Evolutionary conservation across 2,329 filamentous ascomycete genomes (phyloP), one percentile per base, ranked within the genome.

Genomic region (Ilyonectria sp.): DNA sequence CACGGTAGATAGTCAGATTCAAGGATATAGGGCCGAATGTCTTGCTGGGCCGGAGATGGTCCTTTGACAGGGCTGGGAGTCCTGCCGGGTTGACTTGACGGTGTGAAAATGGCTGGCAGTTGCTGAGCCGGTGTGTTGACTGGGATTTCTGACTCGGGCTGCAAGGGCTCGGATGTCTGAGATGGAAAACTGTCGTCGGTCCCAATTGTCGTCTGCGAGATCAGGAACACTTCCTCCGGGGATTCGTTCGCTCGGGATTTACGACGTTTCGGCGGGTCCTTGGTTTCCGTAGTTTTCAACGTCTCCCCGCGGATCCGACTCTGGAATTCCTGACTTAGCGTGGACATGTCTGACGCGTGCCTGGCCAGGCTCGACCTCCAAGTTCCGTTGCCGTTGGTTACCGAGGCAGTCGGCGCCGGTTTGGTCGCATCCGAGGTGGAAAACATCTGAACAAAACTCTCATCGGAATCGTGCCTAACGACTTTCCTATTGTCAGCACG

Each of bases 1-100:
- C 89, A 90, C 0, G 86, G 86, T 6, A 91, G 80, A 68, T 87
- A 91, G 73, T 91, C 90, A 1, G 82, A 85, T 50, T 90, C 88
- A 15, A 87, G 84, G 6, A 89, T 82, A 53, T 80, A 78, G 11
- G 80, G 80, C 5, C 82, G 80, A 9, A 76, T 75, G 33, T 84
- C 79, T 62, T 83, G 78, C 55, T 82, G 79, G 2, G 78, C 80
- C 8, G 76, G 76, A 8, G 67, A 65, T 0, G 67, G 58, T 10
- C 71, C 69, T 35, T 78, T 79, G 3, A 73, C 68, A 1, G 76
- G 76, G 35, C 76, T 81, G 7, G 56, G 21, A 2, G 72, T 50
- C 52, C 71, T 69, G 15, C 60, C 63, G 8, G 61, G 59, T 6
- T 72, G 68, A n/a, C 70, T 70, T 13, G 67, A 59, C 6, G 74